These are phyloP conservation scores for Clavulina sp. DNA, from an alignment of 768 basidiomycete genomes.

Conservation along the genomic window DNA sequence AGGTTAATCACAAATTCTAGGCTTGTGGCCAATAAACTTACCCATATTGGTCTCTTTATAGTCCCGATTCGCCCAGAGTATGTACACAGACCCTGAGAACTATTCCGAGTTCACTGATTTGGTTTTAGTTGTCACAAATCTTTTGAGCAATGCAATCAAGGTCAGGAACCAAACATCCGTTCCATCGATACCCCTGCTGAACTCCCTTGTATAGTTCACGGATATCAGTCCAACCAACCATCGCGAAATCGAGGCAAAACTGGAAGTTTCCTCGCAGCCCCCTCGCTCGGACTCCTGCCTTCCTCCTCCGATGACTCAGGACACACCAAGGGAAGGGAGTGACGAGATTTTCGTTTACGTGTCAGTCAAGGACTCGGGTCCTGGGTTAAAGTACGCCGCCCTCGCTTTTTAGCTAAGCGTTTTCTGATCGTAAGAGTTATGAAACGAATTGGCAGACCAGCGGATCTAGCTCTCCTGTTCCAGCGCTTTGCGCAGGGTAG, in stretches of 20 bases:
- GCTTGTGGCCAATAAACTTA: not conserved
- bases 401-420: too few relatives aligned
- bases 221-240: conserved; percentile 13
- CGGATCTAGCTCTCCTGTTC: conserved; percentile 22
- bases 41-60: not conserved
- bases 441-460: not conserved
- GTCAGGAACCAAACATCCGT: not conserved
- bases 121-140: conserved; percentile 17
- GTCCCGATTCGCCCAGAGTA: conserved; percentile 21
- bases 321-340: too few relatives aligned
- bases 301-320: too few relatives aligned
- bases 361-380: conserved; percentile 20
- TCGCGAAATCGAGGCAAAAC: conserved; percentile 18
- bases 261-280: conserved; percentile 18
- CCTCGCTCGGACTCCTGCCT: conserved; percentile 17
- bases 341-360: conserved; percentile 22
- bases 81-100: not conserved
- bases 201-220: conserved; percentile 16
- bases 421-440: too few relatives aligned
- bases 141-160: conserved; percentile 18
- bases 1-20: conserved; percentile 1
- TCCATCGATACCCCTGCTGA: not conserved
- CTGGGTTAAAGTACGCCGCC: conserved; percentile 20
- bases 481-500: conserved; percentile 23
- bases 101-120: not conserved